phyloP scores from a whole-genome alignment of 768 basidiomycete genomes.

The Pleurotus salmoneostramineus region DNA sequence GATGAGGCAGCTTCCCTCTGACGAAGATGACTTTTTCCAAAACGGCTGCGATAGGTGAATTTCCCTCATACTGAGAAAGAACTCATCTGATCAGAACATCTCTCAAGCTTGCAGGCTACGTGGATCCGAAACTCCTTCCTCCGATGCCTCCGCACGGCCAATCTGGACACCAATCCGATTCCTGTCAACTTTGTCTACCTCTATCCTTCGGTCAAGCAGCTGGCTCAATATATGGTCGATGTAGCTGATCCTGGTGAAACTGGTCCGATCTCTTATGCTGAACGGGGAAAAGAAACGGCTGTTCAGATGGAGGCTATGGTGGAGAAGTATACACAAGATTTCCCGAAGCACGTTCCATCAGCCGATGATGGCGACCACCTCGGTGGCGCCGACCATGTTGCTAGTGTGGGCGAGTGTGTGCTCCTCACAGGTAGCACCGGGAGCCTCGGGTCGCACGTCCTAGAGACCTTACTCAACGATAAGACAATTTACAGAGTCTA shows the following conservation, averaged over 20 bases:
- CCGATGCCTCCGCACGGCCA: conserved; percentile 23
- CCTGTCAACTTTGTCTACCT: conserved; percentile 30
- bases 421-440: conserved; percentile 33
- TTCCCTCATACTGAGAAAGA: neutral
- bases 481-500: conserved; percentile 19
- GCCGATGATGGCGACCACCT: neutral
- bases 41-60: conserved; percentile 35
- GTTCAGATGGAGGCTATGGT: conserved; percentile 16
- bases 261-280: neutral
- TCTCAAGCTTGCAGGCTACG: conserved; percentile 32
- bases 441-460: conserved; percentile 24
- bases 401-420: conserved; percentile 8
- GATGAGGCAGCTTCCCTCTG: conserved; percentile 18
- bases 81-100: neutral
- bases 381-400: neutral
- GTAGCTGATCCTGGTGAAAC: neutral
- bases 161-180: conserved; percentile 15
- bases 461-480: conserved; percentile 18
- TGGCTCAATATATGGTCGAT: neutral
- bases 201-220: conserved; percentile 25
- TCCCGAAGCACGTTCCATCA: neutral
- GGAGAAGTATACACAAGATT: conserved; percentile 8
- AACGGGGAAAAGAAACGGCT: neutral
- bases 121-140: conserved; percentile 36
- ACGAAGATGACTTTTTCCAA: conserved; percentile 33